Conservation (phyloP, 345 rosid genomes). For the Aegle marmelos region DNA sequence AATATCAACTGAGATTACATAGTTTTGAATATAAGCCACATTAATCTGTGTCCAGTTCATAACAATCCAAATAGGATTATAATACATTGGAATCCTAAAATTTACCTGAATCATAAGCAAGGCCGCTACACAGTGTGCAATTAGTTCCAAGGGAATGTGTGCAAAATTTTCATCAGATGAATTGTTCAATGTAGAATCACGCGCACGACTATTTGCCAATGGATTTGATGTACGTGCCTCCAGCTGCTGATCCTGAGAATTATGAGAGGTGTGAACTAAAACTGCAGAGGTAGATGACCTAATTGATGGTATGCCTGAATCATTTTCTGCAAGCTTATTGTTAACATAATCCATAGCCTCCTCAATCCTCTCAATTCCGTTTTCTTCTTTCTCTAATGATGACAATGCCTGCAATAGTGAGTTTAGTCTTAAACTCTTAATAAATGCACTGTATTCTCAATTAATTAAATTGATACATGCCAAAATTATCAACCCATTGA, state of each 20-base stretch:
- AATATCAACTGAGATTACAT: no score
- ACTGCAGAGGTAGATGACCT: conserved; percentile 30
- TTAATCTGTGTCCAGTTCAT: neutral
- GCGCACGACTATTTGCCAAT: conserved; percentile 24
- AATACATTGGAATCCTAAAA: neutral
- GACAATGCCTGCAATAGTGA: conserved; percentile 53
- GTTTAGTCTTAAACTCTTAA: conserved; percentile 3
- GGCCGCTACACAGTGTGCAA: conserved; percentile 66
- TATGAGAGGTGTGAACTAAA: conserved; percentile 25
- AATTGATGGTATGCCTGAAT: conserved; percentile 13
- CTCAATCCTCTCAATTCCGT: conserved; percentile 43
- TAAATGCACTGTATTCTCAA: neutral
- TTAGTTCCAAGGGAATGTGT: conserved; percentile 59
- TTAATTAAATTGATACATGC: neutral
- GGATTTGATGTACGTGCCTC: conserved; percentile 29
- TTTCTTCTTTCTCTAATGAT: conserved; percentile 37
- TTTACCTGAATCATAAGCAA: conserved; percentile 79
- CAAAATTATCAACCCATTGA: neutral
- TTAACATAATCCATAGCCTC: conserved; percentile 66
- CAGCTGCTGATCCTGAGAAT: conserved; percentile 36
- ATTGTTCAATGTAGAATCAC: conserved; percentile 32
- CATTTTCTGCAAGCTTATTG: conserved; percentile 46
- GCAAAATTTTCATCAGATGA: conserved; percentile 33
- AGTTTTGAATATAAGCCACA: neutral
- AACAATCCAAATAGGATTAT: neutral